These are phyloP conservation scores for Aspergillus affinis DNA, from an alignment of 495 filamentous ascomycete species.

Conservation along the genomic window DNA sequence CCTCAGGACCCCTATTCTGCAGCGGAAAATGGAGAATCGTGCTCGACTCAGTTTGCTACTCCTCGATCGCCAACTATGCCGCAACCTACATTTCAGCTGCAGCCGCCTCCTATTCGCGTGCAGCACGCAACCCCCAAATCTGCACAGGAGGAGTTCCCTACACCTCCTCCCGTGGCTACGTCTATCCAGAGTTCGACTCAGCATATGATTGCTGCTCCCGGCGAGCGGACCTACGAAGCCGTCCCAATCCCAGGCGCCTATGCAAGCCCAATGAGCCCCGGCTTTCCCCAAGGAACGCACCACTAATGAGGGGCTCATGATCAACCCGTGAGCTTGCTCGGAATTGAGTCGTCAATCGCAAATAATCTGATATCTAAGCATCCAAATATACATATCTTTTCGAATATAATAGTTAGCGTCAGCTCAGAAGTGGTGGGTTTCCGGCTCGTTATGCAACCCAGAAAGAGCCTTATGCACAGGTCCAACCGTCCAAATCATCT, in stretches of 20 bases:
- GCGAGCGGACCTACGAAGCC: conserved; percentile 49
- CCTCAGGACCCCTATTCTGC: conserved; percentile 47
- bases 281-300: conserved; percentile 25
- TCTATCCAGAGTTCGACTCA: conserved; percentile 27
- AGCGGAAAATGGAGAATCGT: conserved; percentile 57
- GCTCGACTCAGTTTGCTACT: conserved; percentile 46
- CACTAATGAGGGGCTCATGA: conserved; percentile 7
- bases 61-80: conserved; percentile 49
- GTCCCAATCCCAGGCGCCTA: conserved; percentile 56
- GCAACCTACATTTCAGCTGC: conserved; percentile 71
- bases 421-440: neutral
- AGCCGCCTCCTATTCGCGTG: conserved; percentile 76
- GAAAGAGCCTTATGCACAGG: too few species aligned
- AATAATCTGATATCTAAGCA: neutral
- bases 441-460: neutral
- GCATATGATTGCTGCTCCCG: conserved; percentile 47
- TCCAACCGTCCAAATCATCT: neutral
- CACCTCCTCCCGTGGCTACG: conserved; percentile 28
- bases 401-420: neutral
- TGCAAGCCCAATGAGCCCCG: conserved; percentile 42
- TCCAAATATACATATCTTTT: neutral
- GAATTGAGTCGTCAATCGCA: neutral
- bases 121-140: conserved; percentile 72
- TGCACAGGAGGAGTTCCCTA: conserved; percentile 56
- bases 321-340: neutral